Conservation (phyloP, 306 rosid species). For the Cucurbita pepo region DNA sequence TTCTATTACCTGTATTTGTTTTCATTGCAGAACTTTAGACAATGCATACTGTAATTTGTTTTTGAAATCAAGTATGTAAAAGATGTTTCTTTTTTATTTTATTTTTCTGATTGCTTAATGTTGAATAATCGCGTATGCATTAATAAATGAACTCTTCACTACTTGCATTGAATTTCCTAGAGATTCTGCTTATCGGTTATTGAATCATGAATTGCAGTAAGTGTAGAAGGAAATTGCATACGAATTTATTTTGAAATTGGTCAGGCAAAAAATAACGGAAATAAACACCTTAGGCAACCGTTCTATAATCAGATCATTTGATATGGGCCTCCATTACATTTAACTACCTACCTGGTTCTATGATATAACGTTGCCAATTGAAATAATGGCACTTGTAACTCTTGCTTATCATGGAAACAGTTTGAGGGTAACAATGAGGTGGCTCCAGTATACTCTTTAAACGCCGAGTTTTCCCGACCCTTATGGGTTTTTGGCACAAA, state of each 20-base stretch:
- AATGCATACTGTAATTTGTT: background rate
- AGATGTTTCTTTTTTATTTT: background rate
- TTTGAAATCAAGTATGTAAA: background rate
- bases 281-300: background rate
- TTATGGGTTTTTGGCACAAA: constrained; percentile 64
- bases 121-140: background rate
- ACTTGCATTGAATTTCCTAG: background rate
- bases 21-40: background rate
- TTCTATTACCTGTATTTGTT: constrained; percentile 5
- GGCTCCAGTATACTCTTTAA: constrained; percentile 45
- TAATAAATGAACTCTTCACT: background rate
- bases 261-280: background rate
- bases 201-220: too few relatives aligned
- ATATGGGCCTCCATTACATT: background rate
- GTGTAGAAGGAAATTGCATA: too few relatives aligned
- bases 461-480: constrained; percentile 79
- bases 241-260: background rate
- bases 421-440: constrained; percentile 64
- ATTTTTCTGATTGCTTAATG: background rate
- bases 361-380: background rate
- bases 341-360: background rate
- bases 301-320: background rate
- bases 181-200: too few relatives aligned
- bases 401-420: constrained; percentile 23
- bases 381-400: background rate